These are phyloP conservation scores for Russula sp. DNA, from an alignment of 768 basidiomycete species.

Conservation along the genomic window DNA sequence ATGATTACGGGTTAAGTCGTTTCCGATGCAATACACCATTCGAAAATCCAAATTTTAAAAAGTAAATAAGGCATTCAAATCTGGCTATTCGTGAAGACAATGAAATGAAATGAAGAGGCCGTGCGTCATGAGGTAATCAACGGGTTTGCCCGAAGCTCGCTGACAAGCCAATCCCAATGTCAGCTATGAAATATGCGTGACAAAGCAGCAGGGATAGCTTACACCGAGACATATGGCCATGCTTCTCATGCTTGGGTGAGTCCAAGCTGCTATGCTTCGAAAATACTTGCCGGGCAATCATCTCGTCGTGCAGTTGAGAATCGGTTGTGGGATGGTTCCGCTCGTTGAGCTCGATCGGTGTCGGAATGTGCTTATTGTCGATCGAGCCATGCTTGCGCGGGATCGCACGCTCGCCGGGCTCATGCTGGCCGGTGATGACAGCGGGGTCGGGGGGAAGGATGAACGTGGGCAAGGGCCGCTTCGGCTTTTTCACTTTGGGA, in stretches of 20 bases:
- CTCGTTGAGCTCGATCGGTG: conserved; percentile 9
- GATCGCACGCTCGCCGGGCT: conserved; percentile 19
- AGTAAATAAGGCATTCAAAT: neutral
- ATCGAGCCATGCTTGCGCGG: conserved; percentile 9
- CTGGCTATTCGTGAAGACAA: neutral
- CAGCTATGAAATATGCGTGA: neutral
- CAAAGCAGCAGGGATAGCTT: neutral
- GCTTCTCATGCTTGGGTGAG: conserved; percentile 16
- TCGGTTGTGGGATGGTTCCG: neutral
- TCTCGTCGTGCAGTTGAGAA: neutral
- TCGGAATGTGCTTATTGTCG: neutral
- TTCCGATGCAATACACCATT: neutral
- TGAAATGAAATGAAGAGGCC: neutral
- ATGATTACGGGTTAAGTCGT: neutral
- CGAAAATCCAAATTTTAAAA: neutral
- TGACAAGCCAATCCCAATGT: conserved; percentile 1
- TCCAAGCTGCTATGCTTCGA: conserved; percentile 13
- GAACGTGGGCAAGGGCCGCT: conserved; percentile 18
- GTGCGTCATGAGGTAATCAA: neutral
- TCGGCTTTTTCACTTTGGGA: conserved; percentile 13
- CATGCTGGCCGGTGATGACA: conserved; percentile 15
- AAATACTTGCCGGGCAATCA: conserved; percentile 15
- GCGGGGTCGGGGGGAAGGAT: conserved; percentile 25
- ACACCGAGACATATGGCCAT: neutral
- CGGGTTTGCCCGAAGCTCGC: neutral